Evolutionary conservation across 768 basidiomycete genomes (phyloP), one percentile per base, ranked within the genome.

Genomic region (Mycena vulgaris): DNA sequence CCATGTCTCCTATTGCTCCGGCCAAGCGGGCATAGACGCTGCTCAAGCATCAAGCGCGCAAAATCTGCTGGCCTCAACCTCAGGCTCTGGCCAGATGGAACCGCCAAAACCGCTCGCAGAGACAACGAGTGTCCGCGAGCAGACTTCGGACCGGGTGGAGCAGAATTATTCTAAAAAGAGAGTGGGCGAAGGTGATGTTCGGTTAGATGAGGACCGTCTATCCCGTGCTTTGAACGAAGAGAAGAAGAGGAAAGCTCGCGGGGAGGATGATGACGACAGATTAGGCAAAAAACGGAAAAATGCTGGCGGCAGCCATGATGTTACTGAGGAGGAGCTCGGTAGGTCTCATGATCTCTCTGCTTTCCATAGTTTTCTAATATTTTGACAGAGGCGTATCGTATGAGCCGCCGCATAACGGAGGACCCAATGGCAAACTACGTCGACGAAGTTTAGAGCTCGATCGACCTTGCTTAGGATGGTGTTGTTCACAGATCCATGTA

Each of bases 341-440:
- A 77, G 68, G 89, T 83, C 39, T 25, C 16, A 47, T 16, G 17
- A 14, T 40, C 16, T 39, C 63, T 66, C 28, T 8, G 52, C 40
- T 3, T 72, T 30, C 5, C 67, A 30, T 35, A 61, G 59, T 40
- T 60, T 4, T n/a, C 42, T 42, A 48, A 51, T 21, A 69, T 69
- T 4, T 57, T 74, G 79, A 70, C 84, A 95, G 95, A 98, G 92
- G 94, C 93, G n/a, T 98, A 97, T 80, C 89, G 96, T 66, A 91
- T 95, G 89, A 88, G 87, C 72, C 88, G 89, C 59, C 87, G 89
- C 1, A 89, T 91, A 81, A 83, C 86, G 55, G 94, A 96, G 66
- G 96, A 98, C 80, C 96, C 96, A 5, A 98, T 98, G 96, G 93
- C 94, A 45, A 95, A 94, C 79, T 96, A 96, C 78, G 87, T 95